These are phyloP conservation scores for Boletus subcaerulescens DNA, from an alignment of 768 basidiomycete genomes.

Conservation along the genomic window DNA sequence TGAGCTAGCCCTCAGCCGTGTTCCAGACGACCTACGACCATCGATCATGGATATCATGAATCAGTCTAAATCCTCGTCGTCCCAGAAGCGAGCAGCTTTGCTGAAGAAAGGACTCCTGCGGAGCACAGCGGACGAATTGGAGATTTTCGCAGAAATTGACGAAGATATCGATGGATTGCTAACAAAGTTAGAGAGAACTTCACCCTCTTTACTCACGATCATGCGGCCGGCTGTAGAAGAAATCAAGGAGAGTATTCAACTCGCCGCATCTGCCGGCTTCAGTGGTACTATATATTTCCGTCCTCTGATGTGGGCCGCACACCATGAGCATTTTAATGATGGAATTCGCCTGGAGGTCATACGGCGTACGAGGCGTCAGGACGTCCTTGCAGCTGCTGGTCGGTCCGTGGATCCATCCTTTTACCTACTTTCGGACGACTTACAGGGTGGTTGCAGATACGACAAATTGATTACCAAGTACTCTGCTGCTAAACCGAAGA, in stretches of 20 bases:
- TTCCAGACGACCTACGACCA: slow-evolving; percentile 54
- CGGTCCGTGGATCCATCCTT: slow-evolving; percentile 43
- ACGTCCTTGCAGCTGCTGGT: slow-evolving; percentile 79
- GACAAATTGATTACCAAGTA: slow-evolving; percentile 66
- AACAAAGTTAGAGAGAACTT: slow-evolving; percentile 55
- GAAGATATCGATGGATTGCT: slow-evolving; percentile 60
- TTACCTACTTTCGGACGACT: neutral
- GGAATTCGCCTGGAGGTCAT: slow-evolving; percentile 78
- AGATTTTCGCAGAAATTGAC: slow-evolving; percentile 62
- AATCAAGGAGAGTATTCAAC: slow-evolving; percentile 59
- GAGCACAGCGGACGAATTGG: slow-evolving; percentile 70
- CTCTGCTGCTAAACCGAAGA: slow-evolving; percentile 50
- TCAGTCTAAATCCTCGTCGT: slow-evolving; percentile 59
- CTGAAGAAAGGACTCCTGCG: slow-evolving; percentile 68
- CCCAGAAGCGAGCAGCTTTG: slow-evolving; percentile 68
- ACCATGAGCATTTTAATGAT: slow-evolving; percentile 63
- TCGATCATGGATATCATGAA: slow-evolving; percentile 64
- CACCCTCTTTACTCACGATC: slow-evolving; percentile 47
- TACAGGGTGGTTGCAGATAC: slow-evolving; percentile 45
- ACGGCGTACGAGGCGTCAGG: slow-evolving; percentile 58
- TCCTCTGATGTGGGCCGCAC: slow-evolving; percentile 70
- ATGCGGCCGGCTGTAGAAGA: slow-evolving; percentile 56
- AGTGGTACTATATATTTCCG: slow-evolving; percentile 60
- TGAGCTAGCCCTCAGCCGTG: slow-evolving; percentile 57
- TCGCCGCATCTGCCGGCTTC: slow-evolving; percentile 61